A percentile compares a stretch with the other conserved stretches of the same genome.
Conservation (phyloP, 352 stramenopile species). For the Phytopythium cucurbitacearum region DNA sequence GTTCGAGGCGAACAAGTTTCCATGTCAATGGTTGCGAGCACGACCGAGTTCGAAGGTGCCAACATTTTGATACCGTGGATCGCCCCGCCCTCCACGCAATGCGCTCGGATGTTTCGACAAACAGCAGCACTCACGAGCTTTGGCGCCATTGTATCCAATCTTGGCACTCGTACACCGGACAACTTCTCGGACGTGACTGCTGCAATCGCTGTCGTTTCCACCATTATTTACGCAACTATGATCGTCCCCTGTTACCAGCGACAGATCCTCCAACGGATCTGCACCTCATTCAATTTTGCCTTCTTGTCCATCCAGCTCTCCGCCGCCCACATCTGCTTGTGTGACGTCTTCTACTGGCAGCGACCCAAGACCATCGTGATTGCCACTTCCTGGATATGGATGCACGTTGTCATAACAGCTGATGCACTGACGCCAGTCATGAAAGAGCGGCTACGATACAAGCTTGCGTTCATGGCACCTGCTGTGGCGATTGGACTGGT, state of each 20-base stretch:
- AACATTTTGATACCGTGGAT: too few species aligned
- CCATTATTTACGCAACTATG: not conserved
- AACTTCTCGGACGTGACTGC: not conserved
- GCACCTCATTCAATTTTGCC: slow-evolving; percentile 12
- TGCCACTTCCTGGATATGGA: slow-evolving; percentile 9
- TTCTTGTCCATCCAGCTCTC: slow-evolving; percentile 13
- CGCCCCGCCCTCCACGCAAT: too few species aligned
- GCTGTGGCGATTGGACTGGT: not conserved
- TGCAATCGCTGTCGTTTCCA: not conserved
- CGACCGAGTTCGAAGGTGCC: too few species aligned
- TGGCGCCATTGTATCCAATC: too few species aligned
- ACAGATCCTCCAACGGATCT: slow-evolving; percentile 1
- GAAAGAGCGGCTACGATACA: slow-evolving; percentile 4
- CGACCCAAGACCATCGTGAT: not conserved
- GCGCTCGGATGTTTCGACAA: too few species aligned
- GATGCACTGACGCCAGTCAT: slow-evolving; percentile 9
- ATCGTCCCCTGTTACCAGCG: slow-evolving; percentile 3
- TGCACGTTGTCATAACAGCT: slow-evolving; percentile 8
- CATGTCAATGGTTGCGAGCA: too few species aligned
- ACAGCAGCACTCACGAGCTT: too few species aligned
- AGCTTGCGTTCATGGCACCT: not conserved
- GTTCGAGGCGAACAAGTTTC: too few species aligned
- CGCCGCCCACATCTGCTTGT: slow-evolving; percentile 3
- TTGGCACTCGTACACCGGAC: not conserved
- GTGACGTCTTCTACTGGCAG: slow-evolving; percentile 8